These are phyloP conservation scores for Saccharomyces paradoxus DNA, from an alignment of 805 yeast species.

Conservation along the genomic window DNA sequence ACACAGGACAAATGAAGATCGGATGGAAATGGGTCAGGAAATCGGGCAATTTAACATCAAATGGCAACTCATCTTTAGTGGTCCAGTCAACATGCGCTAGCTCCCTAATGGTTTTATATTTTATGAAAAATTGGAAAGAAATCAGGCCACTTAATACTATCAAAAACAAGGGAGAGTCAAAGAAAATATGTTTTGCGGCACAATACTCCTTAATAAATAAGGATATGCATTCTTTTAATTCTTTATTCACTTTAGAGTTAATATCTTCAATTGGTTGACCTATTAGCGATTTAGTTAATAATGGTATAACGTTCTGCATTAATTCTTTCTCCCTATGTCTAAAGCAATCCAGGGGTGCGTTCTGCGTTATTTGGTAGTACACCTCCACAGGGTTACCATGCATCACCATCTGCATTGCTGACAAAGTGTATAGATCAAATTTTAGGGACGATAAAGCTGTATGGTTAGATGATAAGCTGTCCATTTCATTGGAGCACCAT, in stretches of 20 bases:
- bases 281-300: slow-evolving; percentile 33
- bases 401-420: slow-evolving; percentile 15
- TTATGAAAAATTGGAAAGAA: slow-evolving; percentile 46
- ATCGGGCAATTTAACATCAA: slow-evolving; percentile 49
- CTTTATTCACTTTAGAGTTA: slow-evolving; percentile 10
- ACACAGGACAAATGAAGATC: slow-evolving; percentile 62
- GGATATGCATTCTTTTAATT: slow-evolving; percentile 19
- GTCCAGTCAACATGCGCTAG: slow-evolving; percentile 41
- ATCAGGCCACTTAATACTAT: slow-evolving; percentile 45
- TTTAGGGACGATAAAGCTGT: slow-evolving; percentile 9
- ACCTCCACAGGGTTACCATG: slow-evolving; percentile 26
- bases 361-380: slow-evolving; percentile 35
- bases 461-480: background rate
- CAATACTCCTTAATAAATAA: slow-evolving; percentile 45
- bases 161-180: slow-evolving; percentile 45
- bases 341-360: slow-evolving; percentile 28
- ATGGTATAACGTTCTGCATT: slow-evolving; percentile 36
- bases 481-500: slow-evolving; percentile 36
- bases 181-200: slow-evolving; percentile 38
- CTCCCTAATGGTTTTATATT: slow-evolving; percentile 34
- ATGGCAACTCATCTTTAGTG: slow-evolving; percentile 51
- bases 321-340: slow-evolving; percentile 30
- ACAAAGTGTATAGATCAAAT: slow-evolving; percentile 20
- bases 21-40: slow-evolving; percentile 48
- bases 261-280: slow-evolving; percentile 12